phyloP scores from a whole-genome alignment of 2,329 filamentous ascomycete species.

The Alternaria consortialis region DNA sequence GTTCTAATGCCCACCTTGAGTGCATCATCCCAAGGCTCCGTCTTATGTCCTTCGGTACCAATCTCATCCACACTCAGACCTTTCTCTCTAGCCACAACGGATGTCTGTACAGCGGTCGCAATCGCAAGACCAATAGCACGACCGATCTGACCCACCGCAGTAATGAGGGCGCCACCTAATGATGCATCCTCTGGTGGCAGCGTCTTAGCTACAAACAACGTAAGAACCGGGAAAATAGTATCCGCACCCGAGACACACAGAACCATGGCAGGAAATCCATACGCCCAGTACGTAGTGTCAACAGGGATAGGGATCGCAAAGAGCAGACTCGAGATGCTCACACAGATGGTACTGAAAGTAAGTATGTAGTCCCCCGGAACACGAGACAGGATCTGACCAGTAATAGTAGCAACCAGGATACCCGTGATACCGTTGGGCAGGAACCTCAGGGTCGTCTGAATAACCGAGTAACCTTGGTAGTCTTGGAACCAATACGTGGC shows the following conservation, averaged over 20 bases:
- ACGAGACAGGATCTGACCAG: slow-evolving; percentile 54
- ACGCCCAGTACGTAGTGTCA: slow-evolving; percentile 71
- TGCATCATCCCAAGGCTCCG: slow-evolving; percentile 35
- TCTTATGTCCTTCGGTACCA: slow-evolving; percentile 31
- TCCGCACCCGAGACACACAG: slow-evolving; percentile 72
- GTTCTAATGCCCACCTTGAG: slow-evolving; percentile 52
- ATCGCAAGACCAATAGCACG: slow-evolving; percentile 72
- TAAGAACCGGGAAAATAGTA: slow-evolving; percentile 71
- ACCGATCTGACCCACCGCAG: slow-evolving; percentile 71
- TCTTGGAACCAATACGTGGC: slow-evolving; percentile 76
- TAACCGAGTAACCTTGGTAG: slow-evolving; percentile 67
- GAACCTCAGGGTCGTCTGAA: slow-evolving; percentile 75
- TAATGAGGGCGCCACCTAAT: slow-evolving; percentile 73
- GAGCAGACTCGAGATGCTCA: slow-evolving; percentile 66
- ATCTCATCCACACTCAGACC: slow-evolving; percentile 39
- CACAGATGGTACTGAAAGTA: slow-evolving; percentile 64
- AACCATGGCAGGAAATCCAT: slow-evolving; percentile 71
- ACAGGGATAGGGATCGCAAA: slow-evolving; percentile 71
- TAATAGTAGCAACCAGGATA: slow-evolving; percentile 64
- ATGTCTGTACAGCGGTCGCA: slow-evolving; percentile 70
- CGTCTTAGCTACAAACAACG: slow-evolving; percentile 70
- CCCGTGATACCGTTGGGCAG: slow-evolving; percentile 71
- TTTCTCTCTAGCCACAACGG: slow-evolving; percentile 54
- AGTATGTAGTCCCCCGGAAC: slow-evolving; percentile 68
- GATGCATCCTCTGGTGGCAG: slow-evolving; percentile 72